Evolutionary conservation across 2,329 filamentous ascomycete species (phyloP), one percentile per base, ranked within the genome.

Genomic region (Ceratocystis cubensis): DNA sequence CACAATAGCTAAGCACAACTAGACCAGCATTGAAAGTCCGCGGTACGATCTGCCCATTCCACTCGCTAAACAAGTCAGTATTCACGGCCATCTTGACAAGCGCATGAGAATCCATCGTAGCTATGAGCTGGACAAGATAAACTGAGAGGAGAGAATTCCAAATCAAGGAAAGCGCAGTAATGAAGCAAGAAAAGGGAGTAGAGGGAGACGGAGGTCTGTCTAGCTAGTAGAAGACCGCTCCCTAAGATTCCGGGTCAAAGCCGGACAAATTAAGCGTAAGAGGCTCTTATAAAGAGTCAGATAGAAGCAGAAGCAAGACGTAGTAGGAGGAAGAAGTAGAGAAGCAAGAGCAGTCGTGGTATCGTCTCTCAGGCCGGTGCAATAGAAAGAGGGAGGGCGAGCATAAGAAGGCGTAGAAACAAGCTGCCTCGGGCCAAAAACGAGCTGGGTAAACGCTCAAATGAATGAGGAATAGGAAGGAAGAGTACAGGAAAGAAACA

Each of bases 1-100:
- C 88, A 70, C 89, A 78, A 69, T 88, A 84, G 72, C 90, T 94
- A 70, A 90, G 79, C 28, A 86, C 80, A 13, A 93, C 81, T 71
- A 89, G 87, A 48, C 84, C 84, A 3, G 80, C 75, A 69, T 80
- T 78, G 74, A 81, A 85, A 63, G 75, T 75, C 59, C 77, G 76
- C 28, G 80, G 79, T 28, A 82, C 78, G 20, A 81, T 72, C 53
- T 77, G 72, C 25, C 77, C 79, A 69, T 78, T 70, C 69, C 80
- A 81, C 69, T 75, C 69, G 37, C 71, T 70, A 41, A 80, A 71
- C 30, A 80, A 70, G 15, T 75, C 71, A 30, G 61, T 15, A 59
- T 56, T 25, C 10, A 53, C 3, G 3, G 57, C 22, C 56, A 62
- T 65, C 33, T 65, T 56, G 33, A 46, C 22, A 25, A 56, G 44